Evolutionary conservation across 768 basidiomycete genomes (phyloP), one percentile per base, ranked within the genome.

Genomic region (Ephemerocybe angulata): DNA sequence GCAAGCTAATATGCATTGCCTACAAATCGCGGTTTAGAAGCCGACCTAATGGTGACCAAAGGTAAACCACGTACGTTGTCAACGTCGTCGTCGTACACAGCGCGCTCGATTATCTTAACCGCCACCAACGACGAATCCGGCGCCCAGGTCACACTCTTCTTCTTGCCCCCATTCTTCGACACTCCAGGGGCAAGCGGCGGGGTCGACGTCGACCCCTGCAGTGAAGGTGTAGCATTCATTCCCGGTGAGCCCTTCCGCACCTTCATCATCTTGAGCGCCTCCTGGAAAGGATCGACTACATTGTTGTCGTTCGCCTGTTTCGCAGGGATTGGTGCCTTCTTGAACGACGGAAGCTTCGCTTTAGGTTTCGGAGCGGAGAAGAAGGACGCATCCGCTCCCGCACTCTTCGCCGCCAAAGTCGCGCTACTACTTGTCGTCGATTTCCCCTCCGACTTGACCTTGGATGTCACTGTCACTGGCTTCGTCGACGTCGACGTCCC

Each of bases 81-180:
- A 64, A 84, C 83, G 77, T 93, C 92, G 70, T 92, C 91, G 63
- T 92, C 92, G 74, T 93, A 93, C 63, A 92, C 76, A 60, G 92
- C 90, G 65, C 81, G 83, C 74, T 92, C 89, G 73, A 93, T 93
- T 68, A 85, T 70, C 70, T 83, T 84, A 69, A 93, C 77, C 64
- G 81, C 75, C 75, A 85, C 88, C 61, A 93, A 84, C 68, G 82
- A 74, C 65, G 76, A 79, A 58, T 90, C 89, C 37, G 87, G 76
- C 33, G 87, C 83, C 87, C 90, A 93, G 28, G 83, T 83, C 44
- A 92, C 90, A 42, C 80, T 70, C 72, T 93, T 93, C 75, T 83
- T 85, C 75, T 82, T 86, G 13, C 28, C 46, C 27, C 54, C 28
- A 22, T 46, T 38, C 54, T n/a, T 71, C 30, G 70, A 65, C 52